Percentiles rank a stretch among this genome's conserved stretches.
These are phyloP conservation scores for Herpetomonas tarakana DNA, from an alignment of 208 protist genomes.

Conservation along the genomic window DNA sequence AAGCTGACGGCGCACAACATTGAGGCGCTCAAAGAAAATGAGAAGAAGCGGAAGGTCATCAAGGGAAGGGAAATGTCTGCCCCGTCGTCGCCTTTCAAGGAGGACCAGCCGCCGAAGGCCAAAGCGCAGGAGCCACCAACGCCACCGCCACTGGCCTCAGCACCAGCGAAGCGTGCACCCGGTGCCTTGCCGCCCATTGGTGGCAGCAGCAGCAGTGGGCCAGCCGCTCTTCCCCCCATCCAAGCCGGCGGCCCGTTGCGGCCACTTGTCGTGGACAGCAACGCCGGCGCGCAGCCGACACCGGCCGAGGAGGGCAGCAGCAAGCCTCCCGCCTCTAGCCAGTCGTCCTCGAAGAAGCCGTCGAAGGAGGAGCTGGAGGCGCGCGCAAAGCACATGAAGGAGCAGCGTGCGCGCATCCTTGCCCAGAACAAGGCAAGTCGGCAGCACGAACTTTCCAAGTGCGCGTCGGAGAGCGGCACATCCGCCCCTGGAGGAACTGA, in stretches of 20 bases:
- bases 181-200: slow-evolving; percentile 7
- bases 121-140: slow-evolving; percentile 10
- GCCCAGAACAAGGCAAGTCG: slow-evolving; percentile 68
- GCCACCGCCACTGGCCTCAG: background rate
- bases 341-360: slow-evolving; percentile 12
- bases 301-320: background rate
- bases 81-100: background rate
- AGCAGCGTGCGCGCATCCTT: slow-evolving; percentile 82
- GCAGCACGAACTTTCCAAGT: slow-evolving; percentile 67
- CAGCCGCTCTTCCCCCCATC: slow-evolving; percentile 29
- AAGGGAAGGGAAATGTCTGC: background rate
- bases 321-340: background rate
- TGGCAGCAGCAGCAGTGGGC: slow-evolving; percentile 15
- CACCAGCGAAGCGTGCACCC: slow-evolving; percentile 6
- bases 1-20: slow-evolving; percentile 45
- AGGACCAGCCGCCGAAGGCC: slow-evolving; percentile 1
- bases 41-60: slow-evolving; percentile 15
- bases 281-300: background rate
- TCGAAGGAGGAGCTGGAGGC: slow-evolving; percentile 72
- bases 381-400: slow-evolving; percentile 72
- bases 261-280: background rate
- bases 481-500: background rate
- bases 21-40: slow-evolving; percentile 34
- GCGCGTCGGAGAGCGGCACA: slow-evolving; percentile 33
- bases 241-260: background rate